Evolutionary conservation across 345 rosid genomes (phyloP).

Genomic region (Eutrema japonicum): DNA sequence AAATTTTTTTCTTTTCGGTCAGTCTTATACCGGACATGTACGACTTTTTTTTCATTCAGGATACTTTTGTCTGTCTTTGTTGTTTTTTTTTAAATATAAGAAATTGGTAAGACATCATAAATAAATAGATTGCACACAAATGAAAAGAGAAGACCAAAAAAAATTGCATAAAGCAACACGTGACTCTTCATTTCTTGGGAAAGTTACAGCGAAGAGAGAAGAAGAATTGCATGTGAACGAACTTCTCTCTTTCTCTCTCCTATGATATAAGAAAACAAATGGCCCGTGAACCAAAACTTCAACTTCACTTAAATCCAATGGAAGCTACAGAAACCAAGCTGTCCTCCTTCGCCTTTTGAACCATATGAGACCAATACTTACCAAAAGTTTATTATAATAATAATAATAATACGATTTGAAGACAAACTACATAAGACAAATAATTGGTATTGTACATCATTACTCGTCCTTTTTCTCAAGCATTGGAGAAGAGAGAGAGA

Average conservation of each 20-base stretch:
- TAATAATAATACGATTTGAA: slow-evolving; percentile 23
- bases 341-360: slow-evolving; percentile 19
- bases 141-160: neutral
- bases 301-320: slow-evolving; percentile 43
- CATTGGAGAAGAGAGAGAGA: slow-evolving; percentile 4
- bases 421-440: slow-evolving; percentile 25
- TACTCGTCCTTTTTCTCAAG: slow-evolving; percentile 31
- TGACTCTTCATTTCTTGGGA: slow-evolving; percentile 40
- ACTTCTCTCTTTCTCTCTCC: slow-evolving; percentile 12
- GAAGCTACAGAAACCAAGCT: slow-evolving; percentile 44
- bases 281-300: slow-evolving; percentile 47
- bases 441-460: slow-evolving; percentile 16
- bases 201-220: slow-evolving; percentile 38
- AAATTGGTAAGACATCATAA: neutral
- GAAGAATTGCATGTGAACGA: slow-evolving; percentile 45
- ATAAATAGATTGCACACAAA: neutral
- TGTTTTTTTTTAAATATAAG: neutral
- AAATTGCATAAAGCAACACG: slow-evolving; percentile 33
- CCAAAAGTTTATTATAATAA: slow-evolving; percentile 15
- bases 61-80: neutral
- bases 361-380: slow-evolving; percentile 19
- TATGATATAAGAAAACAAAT: slow-evolving; percentile 38
- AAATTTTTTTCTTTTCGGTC: no score
- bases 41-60: neutral
- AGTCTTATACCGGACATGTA: neutral